phyloP scores from a whole-genome alignment of 345 rosid genomes.

The Kernera saxatilis region DNA sequence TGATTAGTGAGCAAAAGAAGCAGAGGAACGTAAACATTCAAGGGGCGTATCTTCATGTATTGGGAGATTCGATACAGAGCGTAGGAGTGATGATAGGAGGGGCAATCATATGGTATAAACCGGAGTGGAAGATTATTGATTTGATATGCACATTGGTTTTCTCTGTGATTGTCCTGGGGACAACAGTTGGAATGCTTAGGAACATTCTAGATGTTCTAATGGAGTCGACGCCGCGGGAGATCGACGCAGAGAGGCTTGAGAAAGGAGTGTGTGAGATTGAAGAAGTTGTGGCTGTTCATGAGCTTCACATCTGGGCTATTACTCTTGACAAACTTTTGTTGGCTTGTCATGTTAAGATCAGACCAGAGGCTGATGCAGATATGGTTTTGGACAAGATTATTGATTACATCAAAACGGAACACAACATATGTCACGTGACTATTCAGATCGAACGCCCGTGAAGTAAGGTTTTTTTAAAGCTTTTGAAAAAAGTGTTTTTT shows the following conservation, averaged over 20 bases:
- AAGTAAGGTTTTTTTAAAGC: neutral
- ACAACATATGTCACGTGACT: slow-evolving; percentile 47
- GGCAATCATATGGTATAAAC: slow-evolving; percentile 48
- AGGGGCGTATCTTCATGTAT: slow-evolving; percentile 62
- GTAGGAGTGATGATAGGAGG: slow-evolving; percentile 70
- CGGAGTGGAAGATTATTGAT: slow-evolving; percentile 51
- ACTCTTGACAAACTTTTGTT: slow-evolving; percentile 44
- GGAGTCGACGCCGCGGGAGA: slow-evolving; percentile 52
- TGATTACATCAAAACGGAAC: slow-evolving; percentile 37
- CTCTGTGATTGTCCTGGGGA: slow-evolving; percentile 37
- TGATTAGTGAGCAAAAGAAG: slow-evolving; percentile 37
- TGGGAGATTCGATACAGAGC: slow-evolving; percentile 61
- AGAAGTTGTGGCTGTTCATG: slow-evolving; percentile 50
- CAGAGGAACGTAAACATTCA: slow-evolving; percentile 58
- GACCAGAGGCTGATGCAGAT: slow-evolving; percentile 39
- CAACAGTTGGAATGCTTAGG: slow-evolving; percentile 48
- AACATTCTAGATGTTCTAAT: slow-evolving; percentile 41
- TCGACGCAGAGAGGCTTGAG: slow-evolving; percentile 34
- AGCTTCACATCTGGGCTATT: slow-evolving; percentile 65
- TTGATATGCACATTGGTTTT: slow-evolving; percentile 50
- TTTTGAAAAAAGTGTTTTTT: neutral
- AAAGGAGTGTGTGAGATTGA: slow-evolving; percentile 37
- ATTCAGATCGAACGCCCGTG: slow-evolving; percentile 46
- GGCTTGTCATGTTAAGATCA: slow-evolving; percentile 57
- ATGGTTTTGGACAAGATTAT: slow-evolving; percentile 39